Percentiles rank a stretch among this genome's conserved stretches.
Evolutionary conservation across 176 grass and related monocot genomes (phyloP).

Genomic region (maize (Zea mays)): DNA sequence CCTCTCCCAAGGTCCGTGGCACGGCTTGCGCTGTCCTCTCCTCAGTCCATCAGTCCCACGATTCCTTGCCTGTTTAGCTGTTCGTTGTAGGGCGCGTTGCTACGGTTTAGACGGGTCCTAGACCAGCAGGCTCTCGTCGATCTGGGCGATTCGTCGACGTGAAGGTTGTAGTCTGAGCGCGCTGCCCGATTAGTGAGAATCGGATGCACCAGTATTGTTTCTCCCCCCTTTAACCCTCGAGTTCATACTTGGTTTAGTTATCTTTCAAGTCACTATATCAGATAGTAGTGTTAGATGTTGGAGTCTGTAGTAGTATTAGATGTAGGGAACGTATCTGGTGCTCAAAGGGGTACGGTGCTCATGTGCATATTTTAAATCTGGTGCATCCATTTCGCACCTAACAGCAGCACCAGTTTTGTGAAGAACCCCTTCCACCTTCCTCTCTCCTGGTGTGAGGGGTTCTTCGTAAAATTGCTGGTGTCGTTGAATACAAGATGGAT

Average conservation of each 20-base stretch:
- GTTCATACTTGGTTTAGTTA: slow-evolving; percentile 15
- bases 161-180: not conserved
- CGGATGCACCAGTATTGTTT: not conserved
- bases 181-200: slow-evolving; percentile 29
- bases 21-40: not conserved
- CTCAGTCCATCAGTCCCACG: not conserved
- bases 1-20: slow-evolving; percentile 74
- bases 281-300: too few relatives aligned
- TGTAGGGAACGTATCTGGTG: too few relatives aligned
- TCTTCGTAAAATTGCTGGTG: too few relatives aligned
- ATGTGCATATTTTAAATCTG: too few relatives aligned
- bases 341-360: too few relatives aligned
- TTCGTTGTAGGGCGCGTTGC: not conserved
- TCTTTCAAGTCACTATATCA: not conserved
- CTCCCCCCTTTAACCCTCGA: not conserved
- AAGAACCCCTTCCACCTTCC: too few relatives aligned
- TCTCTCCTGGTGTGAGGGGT: too few relatives aligned
- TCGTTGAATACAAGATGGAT: too few relatives aligned
- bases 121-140: not conserved
- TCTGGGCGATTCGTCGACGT: slow-evolving; percentile 33
- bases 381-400: too few relatives aligned
- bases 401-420: too few relatives aligned
- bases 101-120: slow-evolving; percentile 32
- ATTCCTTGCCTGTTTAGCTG: slow-evolving; percentile 13
- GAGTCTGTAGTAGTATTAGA: not conserved